These are phyloP conservation scores for Magnolia officinalis DNA, from an alignment of 164 flowering plant genomes.

Conservation along the genomic window DNA sequence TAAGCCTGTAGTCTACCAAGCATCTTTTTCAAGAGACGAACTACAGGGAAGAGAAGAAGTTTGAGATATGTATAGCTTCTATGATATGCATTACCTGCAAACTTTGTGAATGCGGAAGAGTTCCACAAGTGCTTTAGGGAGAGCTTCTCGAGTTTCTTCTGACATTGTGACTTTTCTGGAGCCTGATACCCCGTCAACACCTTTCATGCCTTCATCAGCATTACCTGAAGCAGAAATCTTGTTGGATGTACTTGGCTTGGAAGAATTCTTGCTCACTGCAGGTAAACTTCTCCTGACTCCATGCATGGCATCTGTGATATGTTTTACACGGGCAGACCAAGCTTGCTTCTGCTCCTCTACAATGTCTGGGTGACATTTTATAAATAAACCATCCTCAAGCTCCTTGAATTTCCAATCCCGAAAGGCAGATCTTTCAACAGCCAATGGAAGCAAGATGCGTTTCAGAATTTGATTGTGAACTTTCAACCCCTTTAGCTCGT, in stretches of 20 bases:
- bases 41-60: too few relatives aligned
- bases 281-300: conserved; percentile 17
- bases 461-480: conserved; percentile 12
- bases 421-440: conserved; percentile 41
- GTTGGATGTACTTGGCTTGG: conserved; percentile 15
- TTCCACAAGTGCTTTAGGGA: conserved; percentile 51
- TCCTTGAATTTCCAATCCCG: conserved; percentile 67
- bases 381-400: conserved; percentile 51
- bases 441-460: conserved; percentile 34
- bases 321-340: conserved; percentile 33
- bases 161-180: conserved; percentile 32
- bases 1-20: too few relatives aligned
- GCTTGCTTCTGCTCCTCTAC: conserved; percentile 40
- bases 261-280: conserved; percentile 12
- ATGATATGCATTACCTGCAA: conserved; percentile 58
- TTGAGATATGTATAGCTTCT: background rate
- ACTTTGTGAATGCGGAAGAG: conserved; percentile 55
- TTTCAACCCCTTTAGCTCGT: conserved; percentile 19
- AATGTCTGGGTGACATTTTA: conserved; percentile 46
- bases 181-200: conserved; percentile 17
- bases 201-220: conserved; percentile 22
- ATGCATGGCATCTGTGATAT: conserved; percentile 13
- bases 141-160: conserved; percentile 63
- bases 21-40: too few relatives aligned
- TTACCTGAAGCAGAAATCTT: conserved; percentile 17